Evolutionary conservation across 148 eudicot genomes (phyloP), one percentile per base, ranked within the genome.

Genomic region (Cornus kousa): DNA sequence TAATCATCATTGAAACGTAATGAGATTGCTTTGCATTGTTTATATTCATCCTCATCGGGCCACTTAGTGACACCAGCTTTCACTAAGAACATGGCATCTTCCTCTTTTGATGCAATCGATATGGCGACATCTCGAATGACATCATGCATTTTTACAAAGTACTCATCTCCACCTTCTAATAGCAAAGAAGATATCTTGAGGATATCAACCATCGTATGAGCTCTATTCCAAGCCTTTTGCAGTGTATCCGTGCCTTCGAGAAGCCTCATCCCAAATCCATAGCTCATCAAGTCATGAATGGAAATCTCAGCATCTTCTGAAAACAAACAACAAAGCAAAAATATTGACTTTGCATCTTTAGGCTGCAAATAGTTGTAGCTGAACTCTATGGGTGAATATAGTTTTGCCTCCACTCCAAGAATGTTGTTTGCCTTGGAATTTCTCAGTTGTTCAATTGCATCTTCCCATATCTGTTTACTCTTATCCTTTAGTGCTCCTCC

Each of bases 141-240:
- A 78, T 80, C 81, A 39, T 84, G 83, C 72, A 84, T 22, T 43
- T 71, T 80, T 0, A 80, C 76, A 9, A 2, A 0, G 0, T n/a
- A 43, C 10, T 68, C 66, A 3, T 39, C 3, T 2, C 1, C 0
- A 14, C 72, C 53, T 0, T 32, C 68, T 7, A 80, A 17, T 46
- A 84, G 24, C 19, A 82, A 57, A 22, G n/a, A 84, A 70, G 48
- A 55, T 24, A 9, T 3, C 64, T 35, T 78, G 11, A 84, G 83
- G 11, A 0, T 8, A 28, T n/a, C 31, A 5, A 70, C 39, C 20
- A 70, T 6, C 2, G 77, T 31, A 14, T 0, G 14, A n/a, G 70
- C 32, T 17, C 31, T 66, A 13, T 31, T 9, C 64, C 76, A 74
- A 22, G 72, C 69, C 28, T 32, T 13, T 9, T 62, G 12, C 2